Conservation (phyloP, 768 basidiomycete genomes). For the Pisolithus tinctorius region DNA sequence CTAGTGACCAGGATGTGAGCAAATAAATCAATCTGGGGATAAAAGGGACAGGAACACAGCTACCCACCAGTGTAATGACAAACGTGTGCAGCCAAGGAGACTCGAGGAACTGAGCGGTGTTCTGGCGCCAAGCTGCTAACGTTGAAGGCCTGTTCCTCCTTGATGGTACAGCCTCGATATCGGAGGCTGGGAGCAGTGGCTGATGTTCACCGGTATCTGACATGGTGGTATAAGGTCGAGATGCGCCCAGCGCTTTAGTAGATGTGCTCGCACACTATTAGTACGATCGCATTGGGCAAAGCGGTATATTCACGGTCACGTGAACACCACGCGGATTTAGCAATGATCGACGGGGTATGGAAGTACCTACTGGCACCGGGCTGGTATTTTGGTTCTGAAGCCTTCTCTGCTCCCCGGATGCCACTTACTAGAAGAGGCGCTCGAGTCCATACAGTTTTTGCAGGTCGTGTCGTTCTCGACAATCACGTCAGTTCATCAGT, state of each 20-base stretch:
- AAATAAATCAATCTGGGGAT: conserved; percentile 5
- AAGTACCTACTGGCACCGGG: no score
- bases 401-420: no score
- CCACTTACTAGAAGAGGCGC: background rate
- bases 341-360: no score
- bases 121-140: conserved; percentile 22
- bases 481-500: background rate
- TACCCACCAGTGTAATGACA: conserved; percentile 52
- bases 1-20: conserved; percentile 21
- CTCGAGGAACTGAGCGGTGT: conserved; percentile 45
- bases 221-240: conserved; percentile 24
- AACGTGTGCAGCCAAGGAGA: conserved; percentile 45
- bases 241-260: conserved; percentile 4
- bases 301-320: conserved; percentile 19
- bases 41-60: conserved; percentile 15
- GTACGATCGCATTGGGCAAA: background rate
- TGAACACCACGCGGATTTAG: background rate
- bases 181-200: conserved; percentile 35
- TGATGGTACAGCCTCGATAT: conserved; percentile 7
- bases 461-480: no score
- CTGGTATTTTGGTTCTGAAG: no score
- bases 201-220: conserved; percentile 39
- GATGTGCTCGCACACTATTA: background rate
- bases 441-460: background rate
- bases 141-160: conserved; percentile 2